phyloP scores from a whole-genome alignment of 2,329 filamentous ascomycete genomes.

The Neofusicoccum parvum region DNA sequence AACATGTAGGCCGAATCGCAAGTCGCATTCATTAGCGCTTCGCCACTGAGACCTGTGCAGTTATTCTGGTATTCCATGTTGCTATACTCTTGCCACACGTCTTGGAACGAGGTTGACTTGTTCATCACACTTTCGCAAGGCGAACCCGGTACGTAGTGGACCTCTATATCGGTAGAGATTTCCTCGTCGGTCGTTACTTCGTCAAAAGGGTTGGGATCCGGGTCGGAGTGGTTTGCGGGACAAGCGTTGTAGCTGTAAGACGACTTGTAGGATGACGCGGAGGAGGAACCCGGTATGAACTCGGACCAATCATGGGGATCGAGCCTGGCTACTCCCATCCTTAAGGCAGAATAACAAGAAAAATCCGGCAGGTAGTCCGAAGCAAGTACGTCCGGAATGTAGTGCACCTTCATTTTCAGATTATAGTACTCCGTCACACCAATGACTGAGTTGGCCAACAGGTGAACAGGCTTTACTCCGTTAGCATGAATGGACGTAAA shows the following conservation, averaged over 20 bases:
- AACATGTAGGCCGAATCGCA: not conserved
- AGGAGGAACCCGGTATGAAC: not conserved
- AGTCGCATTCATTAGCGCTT: not conserved
- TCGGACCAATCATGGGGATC: not conserved
- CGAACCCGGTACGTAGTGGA: not conserved
- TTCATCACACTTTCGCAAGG: not conserved
- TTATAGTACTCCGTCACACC: slow-evolving; percentile 25
- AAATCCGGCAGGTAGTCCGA: not conserved
- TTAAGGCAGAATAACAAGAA: not conserved
- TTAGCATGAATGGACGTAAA: not conserved
- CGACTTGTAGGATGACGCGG: not conserved
- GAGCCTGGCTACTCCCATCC: not conserved
- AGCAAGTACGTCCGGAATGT: not conserved
- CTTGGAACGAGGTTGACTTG: not conserved
- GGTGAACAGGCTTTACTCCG: slow-evolving; percentile 30
- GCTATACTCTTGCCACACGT: not conserved
- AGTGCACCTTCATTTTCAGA: slow-evolving; percentile 1
- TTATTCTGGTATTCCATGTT: not conserved
- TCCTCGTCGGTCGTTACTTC: not conserved
- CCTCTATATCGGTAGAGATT: not conserved
- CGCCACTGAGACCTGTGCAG: not conserved
- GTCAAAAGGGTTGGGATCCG: not conserved
- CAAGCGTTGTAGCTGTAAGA: not conserved
- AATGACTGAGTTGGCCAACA: slow-evolving; percentile 35
- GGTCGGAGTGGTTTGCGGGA: not conserved